Evolutionary conservation across 2,329 filamentous ascomycete genomes (phyloP).

Genomic region (Fusarium nurragi): DNA sequence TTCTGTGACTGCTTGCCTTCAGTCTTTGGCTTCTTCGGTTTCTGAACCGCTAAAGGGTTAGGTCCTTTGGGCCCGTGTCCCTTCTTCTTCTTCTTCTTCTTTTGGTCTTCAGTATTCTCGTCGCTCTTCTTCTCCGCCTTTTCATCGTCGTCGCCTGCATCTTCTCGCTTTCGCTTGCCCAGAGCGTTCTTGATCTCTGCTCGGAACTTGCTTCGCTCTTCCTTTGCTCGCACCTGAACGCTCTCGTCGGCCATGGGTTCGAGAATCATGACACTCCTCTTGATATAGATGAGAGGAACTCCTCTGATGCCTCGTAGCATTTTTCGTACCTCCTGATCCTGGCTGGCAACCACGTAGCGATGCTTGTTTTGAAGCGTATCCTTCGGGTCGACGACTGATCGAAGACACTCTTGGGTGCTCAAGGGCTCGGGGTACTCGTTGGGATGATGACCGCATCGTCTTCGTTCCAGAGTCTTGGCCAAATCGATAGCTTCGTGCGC

Average conservation of each 20-base stretch:
- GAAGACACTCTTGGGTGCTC: conserved; percentile 74
- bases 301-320: conserved; percentile 73
- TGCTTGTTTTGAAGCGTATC: conserved; percentile 76
- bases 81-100: conserved; percentile 68
- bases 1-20: conserved; percentile 45
- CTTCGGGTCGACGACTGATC: conserved; percentile 82
- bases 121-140: conserved; percentile 30
- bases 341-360: conserved; percentile 80
- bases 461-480: conserved; percentile 78
- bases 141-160: conserved; percentile 50
- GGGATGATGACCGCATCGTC: conserved; percentile 81
- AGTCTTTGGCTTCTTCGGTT: conserved; percentile 65
- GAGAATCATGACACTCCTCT: conserved; percentile 75
- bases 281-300: conserved; percentile 81
- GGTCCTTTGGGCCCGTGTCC: conserved; percentile 71
- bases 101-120: conserved; percentile 12
- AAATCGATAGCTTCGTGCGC: conserved; percentile 71
- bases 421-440: conserved; percentile 77
- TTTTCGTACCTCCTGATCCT: conserved; percentile 71
- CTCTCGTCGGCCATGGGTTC: conserved; percentile 79
- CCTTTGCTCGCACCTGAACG: conserved; percentile 68
- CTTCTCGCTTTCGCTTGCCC: conserved; percentile 63
- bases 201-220: conserved; percentile 79
- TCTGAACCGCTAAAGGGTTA: conserved; percentile 77
- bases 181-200: conserved; percentile 68